A percentile compares a stretch with the other conserved stretches of the same genome.
phyloP scores from a whole-genome alignment of 257 asterid species.

The Solanum stenotomum region DNA sequence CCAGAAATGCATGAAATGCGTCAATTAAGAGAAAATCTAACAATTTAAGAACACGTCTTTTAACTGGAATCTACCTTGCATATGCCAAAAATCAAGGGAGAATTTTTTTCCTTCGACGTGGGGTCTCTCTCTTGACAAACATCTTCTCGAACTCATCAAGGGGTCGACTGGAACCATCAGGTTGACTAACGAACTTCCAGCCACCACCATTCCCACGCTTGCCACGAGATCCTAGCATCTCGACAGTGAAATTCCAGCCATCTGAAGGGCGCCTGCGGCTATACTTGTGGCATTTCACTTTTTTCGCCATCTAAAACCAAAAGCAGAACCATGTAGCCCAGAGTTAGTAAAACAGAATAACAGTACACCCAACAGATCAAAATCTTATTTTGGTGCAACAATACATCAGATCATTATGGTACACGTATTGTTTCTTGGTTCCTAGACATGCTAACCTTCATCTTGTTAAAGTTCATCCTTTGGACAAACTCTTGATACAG shows the following conservation, averaged over 20 bases:
- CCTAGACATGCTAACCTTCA: slow-evolving; percentile 45
- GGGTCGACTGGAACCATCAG: slow-evolving; percentile 89
- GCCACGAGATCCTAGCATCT: slow-evolving; percentile 64
- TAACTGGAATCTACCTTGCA: not conserved
- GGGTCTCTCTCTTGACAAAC: slow-evolving; percentile 89
- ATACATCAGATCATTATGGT: not conserved
- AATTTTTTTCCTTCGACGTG: slow-evolving; percentile 57
- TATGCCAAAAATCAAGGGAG: slow-evolving; percentile 31
- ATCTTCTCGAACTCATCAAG: slow-evolving; percentile 68
- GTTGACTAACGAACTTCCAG: slow-evolving; percentile 67
- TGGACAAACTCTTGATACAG: slow-evolving; percentile 78
- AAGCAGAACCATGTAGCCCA: not conserved
- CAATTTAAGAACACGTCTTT: not conserved
- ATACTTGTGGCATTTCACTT: slow-evolving; percentile 78
- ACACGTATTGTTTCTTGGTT: not conserved
- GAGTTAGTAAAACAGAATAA: not conserved
- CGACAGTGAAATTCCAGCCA: slow-evolving; percentile 89
- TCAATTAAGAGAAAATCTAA: not conserved
- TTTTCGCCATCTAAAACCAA: slow-evolving; percentile 41
- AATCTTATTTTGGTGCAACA: not conserved
- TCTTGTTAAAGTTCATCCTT: slow-evolving; percentile 71
- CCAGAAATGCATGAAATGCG: not conserved
- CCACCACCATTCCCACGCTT: slow-evolving; percentile 94
- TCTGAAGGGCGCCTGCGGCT: slow-evolving; percentile 83
- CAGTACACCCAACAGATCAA: not conserved